These are phyloP conservation scores for Phytophthora fragariae DNA, from an alignment of 352 stramenopile genomes.

Conservation along the genomic window DNA sequence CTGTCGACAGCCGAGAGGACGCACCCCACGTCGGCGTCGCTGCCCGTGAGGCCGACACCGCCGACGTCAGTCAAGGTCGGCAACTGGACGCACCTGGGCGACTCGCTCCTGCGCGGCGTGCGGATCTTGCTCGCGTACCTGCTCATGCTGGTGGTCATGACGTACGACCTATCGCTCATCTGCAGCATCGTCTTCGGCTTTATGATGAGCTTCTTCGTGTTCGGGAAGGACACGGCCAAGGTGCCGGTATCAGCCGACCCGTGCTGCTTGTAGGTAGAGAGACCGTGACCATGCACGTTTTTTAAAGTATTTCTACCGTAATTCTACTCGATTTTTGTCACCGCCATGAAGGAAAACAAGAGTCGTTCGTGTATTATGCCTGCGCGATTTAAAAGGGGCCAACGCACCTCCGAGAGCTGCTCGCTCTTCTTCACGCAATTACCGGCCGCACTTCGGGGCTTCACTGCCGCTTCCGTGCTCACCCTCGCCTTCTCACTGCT, in stretches of 20 bases:
- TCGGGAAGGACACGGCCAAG: constrained; percentile 74
- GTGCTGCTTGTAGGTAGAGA: constrained; percentile 57
- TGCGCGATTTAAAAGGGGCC: constrained; percentile 7
- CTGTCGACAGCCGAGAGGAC: constrained; percentile 21
- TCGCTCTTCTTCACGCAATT: constrained; percentile 12
- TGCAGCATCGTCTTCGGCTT: constrained; percentile 72
- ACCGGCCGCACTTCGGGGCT: constrained; percentile 4
- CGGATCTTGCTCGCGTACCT: constrained; percentile 80
- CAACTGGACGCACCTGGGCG: constrained; percentile 62
- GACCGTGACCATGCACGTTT: background rate
- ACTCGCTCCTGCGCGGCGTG: constrained; percentile 68
- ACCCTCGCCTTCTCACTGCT: constrained; percentile 34
- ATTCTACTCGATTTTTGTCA: constrained; percentile 13
- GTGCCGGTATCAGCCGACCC: constrained; percentile 74
- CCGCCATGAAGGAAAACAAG: constrained; percentile 16
- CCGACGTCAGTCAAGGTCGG: constrained; percentile 46
- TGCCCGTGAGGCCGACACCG: constrained; percentile 1
- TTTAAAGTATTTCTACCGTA: background rate
- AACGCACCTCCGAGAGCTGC: background rate
- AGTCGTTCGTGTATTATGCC: constrained; percentile 40
- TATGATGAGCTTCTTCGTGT: constrained; percentile 71
- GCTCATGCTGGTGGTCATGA: constrained; percentile 86
- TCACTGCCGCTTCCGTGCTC: constrained; percentile 11
- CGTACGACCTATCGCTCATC: constrained; percentile 75
- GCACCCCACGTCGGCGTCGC: constrained; percentile 11